phyloP scores from a whole-genome alignment of 176 grass and related monocot genomes.

The Puccinellia tenuiflora region DNA sequence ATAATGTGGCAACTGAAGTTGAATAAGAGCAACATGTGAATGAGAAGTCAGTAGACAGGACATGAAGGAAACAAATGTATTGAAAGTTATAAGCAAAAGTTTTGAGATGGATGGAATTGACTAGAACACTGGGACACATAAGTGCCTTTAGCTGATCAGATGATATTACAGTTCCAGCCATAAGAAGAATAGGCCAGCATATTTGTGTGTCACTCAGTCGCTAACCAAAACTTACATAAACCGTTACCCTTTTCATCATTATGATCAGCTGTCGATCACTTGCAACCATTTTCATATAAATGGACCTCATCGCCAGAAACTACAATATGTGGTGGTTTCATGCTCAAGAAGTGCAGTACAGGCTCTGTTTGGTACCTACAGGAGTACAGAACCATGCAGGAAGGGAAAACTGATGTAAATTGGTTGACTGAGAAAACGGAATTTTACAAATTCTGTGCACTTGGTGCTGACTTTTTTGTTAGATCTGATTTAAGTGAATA shows the following conservation, averaged over 20 bases:
- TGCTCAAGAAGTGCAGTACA: background rate
- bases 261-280: background rate
- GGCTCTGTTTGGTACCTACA: background rate
- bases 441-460: background rate
- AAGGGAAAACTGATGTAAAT: background rate
- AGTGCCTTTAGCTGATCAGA: background rate
- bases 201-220: background rate
- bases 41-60: background rate
- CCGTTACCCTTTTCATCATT: background rate
- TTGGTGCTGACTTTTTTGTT: conserved; percentile 6
- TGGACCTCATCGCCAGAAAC: background rate
- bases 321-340: background rate
- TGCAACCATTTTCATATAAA: conserved; percentile 18
- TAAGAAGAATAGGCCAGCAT: background rate
- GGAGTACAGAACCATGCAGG: background rate
- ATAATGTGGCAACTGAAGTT: background rate
- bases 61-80: background rate
- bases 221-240: background rate
- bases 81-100: background rate
- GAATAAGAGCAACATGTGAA: background rate
- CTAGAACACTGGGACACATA: background rate
- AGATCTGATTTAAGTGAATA: background rate
- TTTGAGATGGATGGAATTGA: background rate
- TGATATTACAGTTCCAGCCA: background rate
- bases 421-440: background rate